These are phyloP conservation scores for Pyropia haitanensis DNA, from an alignment of 23 red algal genomes.

Conservation along the genomic window DNA sequence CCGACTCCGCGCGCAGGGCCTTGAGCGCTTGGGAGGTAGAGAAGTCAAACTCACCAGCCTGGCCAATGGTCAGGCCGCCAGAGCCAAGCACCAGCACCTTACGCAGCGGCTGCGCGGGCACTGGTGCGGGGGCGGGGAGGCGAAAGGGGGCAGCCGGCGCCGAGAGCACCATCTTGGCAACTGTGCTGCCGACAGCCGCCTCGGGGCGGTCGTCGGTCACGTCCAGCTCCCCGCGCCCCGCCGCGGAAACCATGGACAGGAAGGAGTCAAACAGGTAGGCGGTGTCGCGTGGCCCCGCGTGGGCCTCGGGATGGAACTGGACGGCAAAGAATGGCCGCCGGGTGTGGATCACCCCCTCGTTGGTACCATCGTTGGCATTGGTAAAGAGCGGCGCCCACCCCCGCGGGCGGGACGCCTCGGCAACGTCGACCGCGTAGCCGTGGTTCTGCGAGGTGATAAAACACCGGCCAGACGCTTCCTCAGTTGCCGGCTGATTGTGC, in stretches of 20 bases:
- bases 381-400: slow-evolving; percentile 73
- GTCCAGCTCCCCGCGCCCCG: slow-evolving; percentile 21
- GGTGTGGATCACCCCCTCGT: slow-evolving; percentile 85
- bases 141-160: slow-evolving; percentile 1
- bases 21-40: slow-evolving; percentile 95
- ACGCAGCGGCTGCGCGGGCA: background rate
- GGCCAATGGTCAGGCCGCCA: slow-evolving; percentile 88
- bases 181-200: background rate
- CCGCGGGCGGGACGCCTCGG: slow-evolving; percentile 6
- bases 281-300: slow-evolving; percentile 89
- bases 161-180: slow-evolving; percentile 2
- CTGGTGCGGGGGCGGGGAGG: slow-evolving; percentile 5
- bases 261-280: slow-evolving; percentile 92
- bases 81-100: slow-evolving; percentile 91
- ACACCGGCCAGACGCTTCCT: slow-evolving; percentile 72
- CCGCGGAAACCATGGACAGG: slow-evolving; percentile 16
- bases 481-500: slow-evolving; percentile 89
- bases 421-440: slow-evolving; percentile 77
- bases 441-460: slow-evolving; percentile 99
- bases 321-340: slow-evolving; percentile 89
- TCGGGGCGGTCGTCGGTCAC: slow-evolving; percentile 2
- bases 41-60: slow-evolving; percentile 99
- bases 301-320: slow-evolving; percentile 97
- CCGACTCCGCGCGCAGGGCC: slow-evolving; percentile 71
- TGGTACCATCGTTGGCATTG: slow-evolving; percentile 93